These are phyloP conservation scores for Aspergillus neoniger DNA, from an alignment of 2,329 filamentous ascomycete genomes.

Conservation along the genomic window DNA sequence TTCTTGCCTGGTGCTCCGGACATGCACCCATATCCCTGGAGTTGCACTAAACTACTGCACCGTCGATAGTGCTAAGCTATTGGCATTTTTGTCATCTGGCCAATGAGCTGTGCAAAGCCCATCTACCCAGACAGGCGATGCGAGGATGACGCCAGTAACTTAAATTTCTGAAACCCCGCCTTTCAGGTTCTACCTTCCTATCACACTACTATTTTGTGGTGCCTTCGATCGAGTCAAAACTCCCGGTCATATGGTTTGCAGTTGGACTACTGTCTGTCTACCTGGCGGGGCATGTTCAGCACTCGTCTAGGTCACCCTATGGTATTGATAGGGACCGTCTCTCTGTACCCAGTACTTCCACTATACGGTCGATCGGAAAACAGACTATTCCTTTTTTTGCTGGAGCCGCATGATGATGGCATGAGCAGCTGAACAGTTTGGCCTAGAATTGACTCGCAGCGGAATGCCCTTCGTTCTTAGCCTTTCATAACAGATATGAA, in stretches of 20 bases:
- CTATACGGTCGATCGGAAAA: neutral
- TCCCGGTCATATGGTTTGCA: neutral
- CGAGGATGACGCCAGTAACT: slow-evolving; percentile 1
- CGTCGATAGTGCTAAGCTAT: neutral
- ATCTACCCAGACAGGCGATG: neutral
- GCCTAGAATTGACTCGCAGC: neutral
- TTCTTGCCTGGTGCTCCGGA: neutral
- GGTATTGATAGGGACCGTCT: no score
- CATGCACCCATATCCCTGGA: slow-evolving; percentile 2
- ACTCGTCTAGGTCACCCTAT: no score
- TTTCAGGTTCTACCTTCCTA: slow-evolving; percentile 3
- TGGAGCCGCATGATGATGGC: neutral
- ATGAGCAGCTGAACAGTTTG: neutral
- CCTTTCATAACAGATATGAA: neutral
- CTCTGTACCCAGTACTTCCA: neutral
- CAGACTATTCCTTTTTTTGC: neutral
- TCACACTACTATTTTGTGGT: neutral
- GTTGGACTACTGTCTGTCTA: neutral
- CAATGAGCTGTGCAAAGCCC: neutral
- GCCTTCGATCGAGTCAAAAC: neutral
- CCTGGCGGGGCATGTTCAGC: neutral
- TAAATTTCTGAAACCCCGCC: slow-evolving; percentile 15
- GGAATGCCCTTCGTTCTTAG: neutral
- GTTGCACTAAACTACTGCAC: neutral
- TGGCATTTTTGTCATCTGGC: neutral